Conservation (phyloP, 345 rosid species). For the Dipteronia sinensis region DNA sequence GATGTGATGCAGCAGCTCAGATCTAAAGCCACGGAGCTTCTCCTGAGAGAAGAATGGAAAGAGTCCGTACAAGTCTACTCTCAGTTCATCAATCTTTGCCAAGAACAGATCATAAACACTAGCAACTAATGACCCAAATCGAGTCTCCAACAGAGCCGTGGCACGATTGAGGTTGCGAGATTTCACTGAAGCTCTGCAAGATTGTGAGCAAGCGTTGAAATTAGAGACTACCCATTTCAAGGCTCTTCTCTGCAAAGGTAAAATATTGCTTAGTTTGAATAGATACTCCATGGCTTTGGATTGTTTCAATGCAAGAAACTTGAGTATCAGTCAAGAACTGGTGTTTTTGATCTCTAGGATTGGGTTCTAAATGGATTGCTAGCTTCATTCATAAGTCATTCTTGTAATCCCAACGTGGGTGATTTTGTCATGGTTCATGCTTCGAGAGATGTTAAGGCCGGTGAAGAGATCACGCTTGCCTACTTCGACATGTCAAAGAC, state of each 20-base stretch:
- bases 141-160: conserved; percentile 72
- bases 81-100: conserved; percentile 61
- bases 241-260: conserved; percentile 82
- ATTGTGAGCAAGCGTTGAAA: conserved; percentile 64
- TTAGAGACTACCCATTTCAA: conserved; percentile 74
- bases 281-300: conserved; percentile 66
- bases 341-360: conserved; percentile 76
- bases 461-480: conserved; percentile 78
- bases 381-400: conserved; percentile 84
- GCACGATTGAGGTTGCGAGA: conserved; percentile 51
- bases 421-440: conserved; percentile 64
- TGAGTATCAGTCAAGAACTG: conserved; percentile 71
- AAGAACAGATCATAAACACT: conserved; percentile 34
- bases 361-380: conserved; percentile 71
- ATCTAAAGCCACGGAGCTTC: conserved; percentile 73
- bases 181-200: conserved; percentile 49
- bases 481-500: conserved; percentile 68
- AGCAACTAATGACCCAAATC: conserved; percentile 31
- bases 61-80: conserved; percentile 66
- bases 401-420: conserved; percentile 79
- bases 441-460: conserved; percentile 75
- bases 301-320: conserved; percentile 81
- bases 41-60: conserved; percentile 79
- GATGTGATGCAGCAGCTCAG: conserved; percentile 66
- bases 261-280: conserved; percentile 60